These are phyloP conservation scores for Beauveria sp. DNA, from an alignment of 2,329 filamentous ascomycete genomes.

Conservation along the genomic window DNA sequence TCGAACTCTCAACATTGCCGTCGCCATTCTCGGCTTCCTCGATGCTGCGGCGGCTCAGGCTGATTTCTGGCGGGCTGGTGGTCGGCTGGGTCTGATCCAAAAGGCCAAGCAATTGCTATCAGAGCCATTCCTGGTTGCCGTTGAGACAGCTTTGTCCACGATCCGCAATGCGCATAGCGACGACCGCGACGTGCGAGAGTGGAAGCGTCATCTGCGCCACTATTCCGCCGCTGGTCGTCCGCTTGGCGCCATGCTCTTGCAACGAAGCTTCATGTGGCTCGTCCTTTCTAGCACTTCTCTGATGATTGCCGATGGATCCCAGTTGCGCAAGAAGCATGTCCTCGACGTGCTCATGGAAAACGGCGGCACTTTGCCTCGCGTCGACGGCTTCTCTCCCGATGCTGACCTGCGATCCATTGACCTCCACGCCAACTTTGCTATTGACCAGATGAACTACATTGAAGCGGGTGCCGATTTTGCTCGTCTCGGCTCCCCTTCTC, in stretches of 20 bases:
- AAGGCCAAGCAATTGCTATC: constrained; percentile 67
- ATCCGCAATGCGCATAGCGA: constrained; percentile 70
- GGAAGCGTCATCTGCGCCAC: constrained; percentile 78
- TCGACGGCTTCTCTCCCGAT: constrained; percentile 33
- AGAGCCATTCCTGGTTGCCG: constrained; percentile 73
- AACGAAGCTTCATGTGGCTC: constrained; percentile 81
- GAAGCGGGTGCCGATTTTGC: constrained; percentile 89
- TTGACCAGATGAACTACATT: constrained; percentile 76
- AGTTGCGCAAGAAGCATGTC: constrained; percentile 54
- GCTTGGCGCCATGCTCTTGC: constrained; percentile 82
- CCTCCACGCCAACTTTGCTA: constrained; percentile 62
- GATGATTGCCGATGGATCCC: constrained; percentile 55
- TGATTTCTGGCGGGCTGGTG: constrained; percentile 71
- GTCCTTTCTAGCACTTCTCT: constrained; percentile 72
- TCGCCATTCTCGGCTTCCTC: constrained; percentile 86
- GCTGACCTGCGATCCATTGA: constrained; percentile 51
- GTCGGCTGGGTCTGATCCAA: constrained; percentile 66
- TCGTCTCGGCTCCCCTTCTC: constrained; percentile 68
- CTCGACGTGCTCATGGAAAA: constrained; percentile 66
- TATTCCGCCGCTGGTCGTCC: constrained; percentile 76
- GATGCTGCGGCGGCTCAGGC: constrained; percentile 71
- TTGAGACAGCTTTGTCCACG: constrained; percentile 85
- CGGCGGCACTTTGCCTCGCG: constrained; percentile 25
- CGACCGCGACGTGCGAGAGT: constrained; percentile 65
- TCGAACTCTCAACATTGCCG: constrained; percentile 65